Percentiles rank a stretch among this genome's conserved stretches.
Evolutionary conservation across 192 early-diverging fungal genomes (phyloP).

Genomic region (Paraglomus occultum): DNA sequence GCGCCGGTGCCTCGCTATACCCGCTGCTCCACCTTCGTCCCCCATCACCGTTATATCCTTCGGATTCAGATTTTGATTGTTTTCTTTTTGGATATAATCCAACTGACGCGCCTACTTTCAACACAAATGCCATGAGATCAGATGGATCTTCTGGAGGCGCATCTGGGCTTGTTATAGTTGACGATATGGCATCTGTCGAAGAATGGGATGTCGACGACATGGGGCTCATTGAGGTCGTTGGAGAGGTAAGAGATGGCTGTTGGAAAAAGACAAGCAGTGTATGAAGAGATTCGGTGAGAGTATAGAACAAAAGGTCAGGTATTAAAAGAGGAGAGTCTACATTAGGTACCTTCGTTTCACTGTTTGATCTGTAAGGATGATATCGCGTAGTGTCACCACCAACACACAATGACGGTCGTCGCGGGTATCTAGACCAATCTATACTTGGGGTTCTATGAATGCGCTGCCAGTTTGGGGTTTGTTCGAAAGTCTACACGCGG

Average conservation of each 20-base stretch:
- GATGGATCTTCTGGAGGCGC: background rate
- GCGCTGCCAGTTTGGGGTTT: background rate
- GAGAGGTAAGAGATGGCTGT: no score
- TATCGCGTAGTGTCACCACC: no score
- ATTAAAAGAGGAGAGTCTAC: no score
- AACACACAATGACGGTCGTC: background rate
- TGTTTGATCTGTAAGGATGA: no score
- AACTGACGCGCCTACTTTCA: background rate
- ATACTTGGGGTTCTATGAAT: background rate
- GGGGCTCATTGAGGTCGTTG: no score
- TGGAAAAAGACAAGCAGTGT: no score
- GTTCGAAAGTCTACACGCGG: background rate
- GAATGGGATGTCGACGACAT: background rate
- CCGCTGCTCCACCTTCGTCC: background rate
- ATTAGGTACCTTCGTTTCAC: no score
- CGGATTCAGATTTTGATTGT: background rate
- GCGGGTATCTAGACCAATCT: background rate
- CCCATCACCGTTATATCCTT: background rate
- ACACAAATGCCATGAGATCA: background rate
- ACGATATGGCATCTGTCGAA: background rate
- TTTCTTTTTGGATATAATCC: background rate
- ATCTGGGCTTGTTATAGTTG: background rate
- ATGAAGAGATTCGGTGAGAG: no score
- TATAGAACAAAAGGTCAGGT: no score
- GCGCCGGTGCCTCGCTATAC: background rate